phyloP scores from a whole-genome alignment of 1,139 yeast species.

The Geotrichum klebahnii region DNA sequence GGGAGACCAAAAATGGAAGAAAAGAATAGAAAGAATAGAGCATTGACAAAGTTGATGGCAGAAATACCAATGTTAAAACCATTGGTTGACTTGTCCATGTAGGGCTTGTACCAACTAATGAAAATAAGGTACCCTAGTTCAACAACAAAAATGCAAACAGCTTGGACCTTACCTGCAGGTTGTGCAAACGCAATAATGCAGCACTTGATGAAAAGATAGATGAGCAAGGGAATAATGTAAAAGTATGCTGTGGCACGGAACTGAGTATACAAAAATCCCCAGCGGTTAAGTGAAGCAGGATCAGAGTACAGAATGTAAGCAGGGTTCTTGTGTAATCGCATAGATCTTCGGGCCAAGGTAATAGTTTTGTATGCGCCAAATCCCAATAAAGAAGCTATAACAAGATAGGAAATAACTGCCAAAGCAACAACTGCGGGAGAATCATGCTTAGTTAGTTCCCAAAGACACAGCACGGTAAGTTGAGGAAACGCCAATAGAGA shows the following conservation, averaged over 20 bases:
- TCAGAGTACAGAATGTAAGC: conserved; percentile 90
- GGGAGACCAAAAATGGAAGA: conserved; percentile 82
- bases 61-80: conserved; percentile 83
- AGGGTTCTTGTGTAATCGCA: conserved; percentile 74
- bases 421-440: conserved; percentile 78
- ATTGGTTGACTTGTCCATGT: conserved; percentile 90
- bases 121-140: conserved; percentile 69
- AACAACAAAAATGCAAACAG: conserved; percentile 67
- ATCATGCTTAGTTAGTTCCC: conserved; percentile 83
- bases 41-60: conserved; percentile 71
- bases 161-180: conserved; percentile 71
- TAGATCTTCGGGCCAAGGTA: conserved; percentile 66
- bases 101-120: conserved; percentile 65
- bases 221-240: conserved; percentile 64
- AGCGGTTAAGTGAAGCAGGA: conserved; percentile 70
- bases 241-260: conserved; percentile 84
- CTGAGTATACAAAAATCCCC: conserved; percentile 88
- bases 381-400: conserved; percentile 55
- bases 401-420: conserved; percentile 63
- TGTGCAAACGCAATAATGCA: conserved; percentile 85
- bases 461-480: conserved; percentile 70
- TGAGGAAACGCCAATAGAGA: conserved; percentile 82
- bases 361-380: conserved; percentile 75
- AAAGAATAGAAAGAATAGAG: conserved; percentile 83
- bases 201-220: conserved; percentile 68